phyloP scores from a whole-genome alignment of 2,329 filamentous ascomycete species.

The Didymella arachidicola region DNA sequence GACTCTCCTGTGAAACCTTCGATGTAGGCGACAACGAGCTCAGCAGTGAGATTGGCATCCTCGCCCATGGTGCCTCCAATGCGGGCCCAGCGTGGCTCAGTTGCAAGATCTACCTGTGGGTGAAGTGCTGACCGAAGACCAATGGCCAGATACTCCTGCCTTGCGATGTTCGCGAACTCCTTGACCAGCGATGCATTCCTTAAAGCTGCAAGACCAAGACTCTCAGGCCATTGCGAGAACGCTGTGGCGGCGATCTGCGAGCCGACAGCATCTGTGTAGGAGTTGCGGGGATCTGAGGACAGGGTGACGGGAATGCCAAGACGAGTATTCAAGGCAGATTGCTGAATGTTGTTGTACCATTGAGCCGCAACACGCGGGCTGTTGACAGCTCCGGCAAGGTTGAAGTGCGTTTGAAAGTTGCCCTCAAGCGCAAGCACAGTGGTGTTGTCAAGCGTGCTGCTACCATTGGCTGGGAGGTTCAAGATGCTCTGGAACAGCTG shows the following conservation, averaged over 20 bases:
- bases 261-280: conserved; percentile 55
- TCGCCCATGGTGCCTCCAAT: conserved; percentile 59
- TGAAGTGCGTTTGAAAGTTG: conserved; percentile 58
- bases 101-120: conserved; percentile 61
- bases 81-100: conserved; percentile 61
- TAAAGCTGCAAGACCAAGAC: conserved; percentile 60
- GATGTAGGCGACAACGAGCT: conserved; percentile 55
- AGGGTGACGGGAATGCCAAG: conserved; percentile 61
- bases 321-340: conserved; percentile 54
- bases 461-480: conserved; percentile 42
- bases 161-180: conserved; percentile 59
- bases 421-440: conserved; percentile 48
- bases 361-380: conserved; percentile 49
- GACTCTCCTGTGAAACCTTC: conserved; percentile 58
- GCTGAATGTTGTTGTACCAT: conserved; percentile 56
- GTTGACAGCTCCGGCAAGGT: conserved; percentile 55
- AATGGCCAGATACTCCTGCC: conserved; percentile 57
- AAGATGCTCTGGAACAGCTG: conserved; percentile 57
- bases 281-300: conserved; percentile 59
- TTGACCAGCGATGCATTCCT: conserved; percentile 55
- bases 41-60: conserved; percentile 53
- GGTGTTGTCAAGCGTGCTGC: conserved; percentile 37
- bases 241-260: conserved; percentile 54
- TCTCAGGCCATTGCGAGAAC: conserved; percentile 63
- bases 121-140: conserved; percentile 59